These are phyloP conservation scores for Erucastrum elatum DNA, from an alignment of 345 rosid species.

Conservation along the genomic window DNA sequence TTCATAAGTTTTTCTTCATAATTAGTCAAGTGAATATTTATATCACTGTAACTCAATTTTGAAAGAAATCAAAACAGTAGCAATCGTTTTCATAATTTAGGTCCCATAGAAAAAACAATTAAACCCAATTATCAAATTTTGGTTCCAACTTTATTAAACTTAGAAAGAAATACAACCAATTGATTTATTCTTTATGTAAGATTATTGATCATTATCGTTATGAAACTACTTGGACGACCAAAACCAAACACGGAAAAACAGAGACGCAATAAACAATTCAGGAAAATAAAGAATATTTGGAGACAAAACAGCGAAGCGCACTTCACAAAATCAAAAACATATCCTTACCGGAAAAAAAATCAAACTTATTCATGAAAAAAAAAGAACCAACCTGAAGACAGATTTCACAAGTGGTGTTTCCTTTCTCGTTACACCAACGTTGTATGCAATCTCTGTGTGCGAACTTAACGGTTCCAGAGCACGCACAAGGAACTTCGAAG, in stretches of 20 bases:
- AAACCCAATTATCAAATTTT: neutral
- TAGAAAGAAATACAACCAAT: neutral
- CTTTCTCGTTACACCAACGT: constrained; percentile 99
- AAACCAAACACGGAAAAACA: constrained; percentile 31
- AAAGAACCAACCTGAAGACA: constrained; percentile 71
- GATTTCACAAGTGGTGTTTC: constrained; percentile 88
- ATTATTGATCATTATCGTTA: constrained; percentile 6
- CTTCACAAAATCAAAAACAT: constrained; percentile 22
- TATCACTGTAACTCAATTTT: neutral
- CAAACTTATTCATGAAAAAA: neutral
- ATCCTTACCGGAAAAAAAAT: neutral
- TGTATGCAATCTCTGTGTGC: constrained; percentile 85
- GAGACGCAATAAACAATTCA: constrained; percentile 20
- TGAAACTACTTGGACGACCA: constrained; percentile 23
- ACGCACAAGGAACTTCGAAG: constrained; percentile 90
- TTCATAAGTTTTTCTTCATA: neutral
- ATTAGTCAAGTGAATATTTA: neutral
- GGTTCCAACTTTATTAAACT: constrained; percentile 1
- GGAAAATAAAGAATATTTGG: constrained; percentile 15
- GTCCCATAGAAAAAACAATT: neutral
- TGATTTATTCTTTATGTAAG: neutral
- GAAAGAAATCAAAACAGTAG: neutral
- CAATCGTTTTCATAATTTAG: neutral
- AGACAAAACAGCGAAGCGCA: constrained; percentile 38
- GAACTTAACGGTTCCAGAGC: constrained; percentile 85